Base-by-base conservation (phyloP, 192 early-diverging fungal species). In the Dissophora globulifera region DNA sequence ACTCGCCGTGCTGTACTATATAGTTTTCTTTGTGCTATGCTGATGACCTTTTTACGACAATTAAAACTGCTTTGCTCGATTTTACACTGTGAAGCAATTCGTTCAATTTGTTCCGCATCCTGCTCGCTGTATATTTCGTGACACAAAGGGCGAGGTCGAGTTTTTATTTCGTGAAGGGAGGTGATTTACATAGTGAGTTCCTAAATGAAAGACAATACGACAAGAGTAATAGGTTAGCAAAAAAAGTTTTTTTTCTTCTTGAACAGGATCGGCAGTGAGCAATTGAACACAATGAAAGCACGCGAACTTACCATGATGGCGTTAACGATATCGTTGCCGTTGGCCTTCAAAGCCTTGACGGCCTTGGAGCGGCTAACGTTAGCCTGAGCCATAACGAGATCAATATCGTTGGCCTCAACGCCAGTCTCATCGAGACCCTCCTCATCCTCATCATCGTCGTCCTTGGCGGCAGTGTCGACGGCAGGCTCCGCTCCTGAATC, bases 321-420 rank as follows among this genome's bases (percentile, higher is more conserved):
- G 78, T 96, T 96, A 68, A 98, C 91, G 56, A 96, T 91, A 78
- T 98, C 94, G 81, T 88, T 93, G 71, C 86, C 78, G 85, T 91
- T 89, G 56, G 82, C 83, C 84, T 91, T 93, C 67, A 98, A 86
- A 26, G 94, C 95, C 83, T 89, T 91, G 78, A 98, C 84, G 27
- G 96, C 96, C 87, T 93, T 91, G 78, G 84, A 72, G 33, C 95
- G 92, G 54, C 87, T 83, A 68, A 91, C 91, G 78, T 87, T 88
- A 68, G 95, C 94, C 86, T 98, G 96, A 38, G 74, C 59, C 81
- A 97, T 90, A 65, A 98, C 93, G 31, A 98, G 84, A 67, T 95
- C 95, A 78, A 97, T 92, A 79, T 98, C 94, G 46, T 46, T 50
- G 72, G 82, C 90, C 50, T 93, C 93, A 62, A 96, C 84, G 57